phyloP scores from a whole-genome alignment of 139 green algal species.

The Chlamydomonas schloesseri region DNA sequence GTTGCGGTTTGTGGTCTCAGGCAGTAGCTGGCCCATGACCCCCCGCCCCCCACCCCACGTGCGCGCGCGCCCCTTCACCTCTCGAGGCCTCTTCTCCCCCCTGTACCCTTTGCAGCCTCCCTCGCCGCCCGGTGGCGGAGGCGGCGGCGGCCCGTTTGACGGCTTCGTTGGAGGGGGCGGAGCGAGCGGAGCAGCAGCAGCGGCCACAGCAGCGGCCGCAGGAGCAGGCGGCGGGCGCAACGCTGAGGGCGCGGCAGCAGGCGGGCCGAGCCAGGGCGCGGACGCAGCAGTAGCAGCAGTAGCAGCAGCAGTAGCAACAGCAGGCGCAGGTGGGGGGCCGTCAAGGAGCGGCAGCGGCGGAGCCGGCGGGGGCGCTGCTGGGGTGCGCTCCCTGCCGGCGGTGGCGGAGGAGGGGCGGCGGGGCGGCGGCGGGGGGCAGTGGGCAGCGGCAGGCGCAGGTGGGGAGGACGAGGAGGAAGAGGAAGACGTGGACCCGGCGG shows the following conservation, averaged over 20 bases:
- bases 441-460: not conserved
- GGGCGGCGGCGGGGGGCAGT: not conserved
- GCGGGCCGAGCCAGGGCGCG: too few relatives aligned
- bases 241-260: too few relatives aligned
- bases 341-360: not conserved
- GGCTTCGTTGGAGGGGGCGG: not conserved
- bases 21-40: too few relatives aligned
- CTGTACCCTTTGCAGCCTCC: too few relatives aligned
- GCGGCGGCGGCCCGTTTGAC: not conserved
- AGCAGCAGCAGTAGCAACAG: not conserved
- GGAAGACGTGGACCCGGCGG: not conserved
- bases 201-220: too few relatives aligned
- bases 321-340: not conserved
- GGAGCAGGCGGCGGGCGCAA: not conserved
- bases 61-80: too few relatives aligned
- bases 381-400: not conserved
- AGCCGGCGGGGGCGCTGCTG: not conserved
- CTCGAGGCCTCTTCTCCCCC: too few relatives aligned
- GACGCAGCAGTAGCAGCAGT: too few relatives aligned
- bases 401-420: not conserved
- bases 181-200: not conserved
- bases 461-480: not conserved
- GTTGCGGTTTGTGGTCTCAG: too few relatives aligned
- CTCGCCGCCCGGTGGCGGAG: too few relatives aligned
- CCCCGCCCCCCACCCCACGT: too few relatives aligned